Base-by-base conservation (phyloP, 148 eudicot genomes). In the Nepenthes mirabilis region DNA sequence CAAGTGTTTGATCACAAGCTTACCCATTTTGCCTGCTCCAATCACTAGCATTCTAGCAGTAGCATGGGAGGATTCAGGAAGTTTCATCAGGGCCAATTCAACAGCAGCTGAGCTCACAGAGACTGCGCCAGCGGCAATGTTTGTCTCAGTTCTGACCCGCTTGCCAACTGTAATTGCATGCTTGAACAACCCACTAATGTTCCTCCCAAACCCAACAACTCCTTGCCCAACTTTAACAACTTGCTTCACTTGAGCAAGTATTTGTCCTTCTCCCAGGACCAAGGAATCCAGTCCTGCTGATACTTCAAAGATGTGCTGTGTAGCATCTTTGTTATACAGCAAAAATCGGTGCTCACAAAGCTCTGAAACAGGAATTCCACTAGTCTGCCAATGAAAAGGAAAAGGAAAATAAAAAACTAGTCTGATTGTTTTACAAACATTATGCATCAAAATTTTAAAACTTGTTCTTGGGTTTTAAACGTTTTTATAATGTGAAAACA, bases 11-110 rank as follows among this genome's bases (percentile, higher is more conserved):
- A 91, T 81, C 55, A 91, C 97, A 43, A 91, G 88, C 69, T 91
- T 91, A 43, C 97, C 97, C 97, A 91, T 91, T 60, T 91, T 91
- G n/a, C 97, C 97, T 23, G 97, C 97, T 60, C 97, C 97, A 60
- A 91, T 67, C 2, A 87, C 82, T 71, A 91, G 58, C 87, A 91
- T 81, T 74, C 87, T 85, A 6, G 91, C 85, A 40, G 75, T 69
- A n/a, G 74, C 52, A 58, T 87, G 87, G 62, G 80, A 81, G 32
- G 85, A 51, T 69, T 72, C 81, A 0, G 97, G 97, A 61, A 91
- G 87, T 73, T 87, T 91, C 89, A 87, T 84, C 34, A 91, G 58
- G 62, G 97, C 97, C 70, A 91, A 65, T 68, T 91, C 97, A 5
- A 91, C 97, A 47, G 97, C 89, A 63, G 97, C 97, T 6, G 97